Evolutionary conservation across 2,329 filamentous ascomycete species (phyloP).

Genomic region (Boeremia exigua): DNA sequence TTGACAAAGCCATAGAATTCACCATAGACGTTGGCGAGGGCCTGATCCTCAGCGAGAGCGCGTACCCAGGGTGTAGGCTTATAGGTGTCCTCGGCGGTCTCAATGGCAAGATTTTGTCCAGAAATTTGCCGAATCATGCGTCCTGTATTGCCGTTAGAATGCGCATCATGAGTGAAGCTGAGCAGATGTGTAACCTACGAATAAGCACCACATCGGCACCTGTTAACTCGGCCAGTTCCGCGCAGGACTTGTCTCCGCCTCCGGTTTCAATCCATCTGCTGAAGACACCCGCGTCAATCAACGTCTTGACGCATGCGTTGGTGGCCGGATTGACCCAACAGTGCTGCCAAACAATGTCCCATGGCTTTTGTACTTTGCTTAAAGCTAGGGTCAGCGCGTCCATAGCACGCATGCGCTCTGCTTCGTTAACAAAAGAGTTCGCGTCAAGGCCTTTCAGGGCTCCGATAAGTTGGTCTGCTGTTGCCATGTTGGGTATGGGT

Average conservation of each 20-base stretch:
- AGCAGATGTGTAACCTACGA: constrained; percentile 15
- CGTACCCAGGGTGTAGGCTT: constrained; percentile 17
- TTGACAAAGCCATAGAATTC: constrained; percentile 19
- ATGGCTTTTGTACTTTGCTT: constrained; percentile 17
- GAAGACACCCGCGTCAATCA: constrained; percentile 18
- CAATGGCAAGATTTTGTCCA: constrained; percentile 16
- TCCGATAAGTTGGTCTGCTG: constrained; percentile 17
- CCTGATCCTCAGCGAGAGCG: constrained; percentile 17
- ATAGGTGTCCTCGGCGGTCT: constrained; percentile 17
- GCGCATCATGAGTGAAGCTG: constrained; percentile 8
- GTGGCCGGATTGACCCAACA: constrained; percentile 17
- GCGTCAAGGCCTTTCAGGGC: constrained; percentile 12
- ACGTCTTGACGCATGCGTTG: constrained; percentile 19
- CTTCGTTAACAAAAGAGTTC: constrained; percentile 13
- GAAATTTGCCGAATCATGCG: constrained; percentile 20
- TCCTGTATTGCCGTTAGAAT: constrained; percentile 13
- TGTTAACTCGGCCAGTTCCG: constrained; percentile 15
- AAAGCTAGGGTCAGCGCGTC: constrained; percentile 18
- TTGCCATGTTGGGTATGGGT: constrained; percentile 13
- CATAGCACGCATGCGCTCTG: constrained; percentile 17
- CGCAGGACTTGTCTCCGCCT: constrained; percentile 16
- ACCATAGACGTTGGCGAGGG: constrained; percentile 17
- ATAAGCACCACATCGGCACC: constrained; percentile 17
- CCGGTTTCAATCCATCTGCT: constrained; percentile 17
- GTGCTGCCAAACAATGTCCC: constrained; percentile 19